Conservation (phyloP, 495 filamentous ascomycete genomes). For the Penicillium argentinense region DNA sequence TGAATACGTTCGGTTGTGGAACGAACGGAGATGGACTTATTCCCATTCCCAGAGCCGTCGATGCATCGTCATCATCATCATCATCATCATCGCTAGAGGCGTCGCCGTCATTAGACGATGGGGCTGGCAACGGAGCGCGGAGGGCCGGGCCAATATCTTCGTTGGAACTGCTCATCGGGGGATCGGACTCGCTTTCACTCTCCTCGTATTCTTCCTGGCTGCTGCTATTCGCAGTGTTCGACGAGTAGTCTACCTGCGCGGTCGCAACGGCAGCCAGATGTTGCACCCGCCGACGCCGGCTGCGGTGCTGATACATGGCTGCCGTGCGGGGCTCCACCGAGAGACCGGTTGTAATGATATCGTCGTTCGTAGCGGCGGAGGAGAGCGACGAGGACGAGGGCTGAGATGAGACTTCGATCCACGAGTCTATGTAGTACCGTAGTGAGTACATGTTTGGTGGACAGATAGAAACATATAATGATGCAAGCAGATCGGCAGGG, state of each 20-base stretch:
- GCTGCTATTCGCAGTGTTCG: conserved; percentile 53
- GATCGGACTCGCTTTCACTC: conserved; percentile 82
- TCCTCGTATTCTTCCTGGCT: conserved; percentile 91
- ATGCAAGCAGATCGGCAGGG: conserved; percentile 17
- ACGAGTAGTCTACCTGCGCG: conserved; percentile 50
- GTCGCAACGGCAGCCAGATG: conserved; percentile 45
- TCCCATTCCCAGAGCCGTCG: conserved; percentile 72
- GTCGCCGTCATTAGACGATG: conserved; percentile 38
- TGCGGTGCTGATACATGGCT: conserved; percentile 36
- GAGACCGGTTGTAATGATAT: conserved; percentile 84
- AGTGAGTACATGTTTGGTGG: conserved; percentile 51
- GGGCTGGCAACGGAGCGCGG: conserved; percentile 20
- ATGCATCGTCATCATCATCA: conserved; percentile 73
- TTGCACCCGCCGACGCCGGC: conserved; percentile 56
- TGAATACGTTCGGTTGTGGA: conserved; percentile 87
- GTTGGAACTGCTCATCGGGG: conserved; percentile 79
- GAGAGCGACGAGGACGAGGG: conserved; percentile 91
- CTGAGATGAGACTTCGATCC: conserved; percentile 93
- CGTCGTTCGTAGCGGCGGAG: conserved; percentile 70
- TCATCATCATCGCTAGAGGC: conserved; percentile 66
- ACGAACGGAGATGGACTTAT: conserved; percentile 64
- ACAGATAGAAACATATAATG: conserved; percentile 7
- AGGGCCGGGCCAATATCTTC: conserved; percentile 58
- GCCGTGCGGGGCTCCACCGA: conserved; percentile 60
- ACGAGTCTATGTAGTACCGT: conserved; percentile 74